Base-by-base conservation (phyloP, 805 yeast species). In the Myxozyma kluyveri region DNA sequence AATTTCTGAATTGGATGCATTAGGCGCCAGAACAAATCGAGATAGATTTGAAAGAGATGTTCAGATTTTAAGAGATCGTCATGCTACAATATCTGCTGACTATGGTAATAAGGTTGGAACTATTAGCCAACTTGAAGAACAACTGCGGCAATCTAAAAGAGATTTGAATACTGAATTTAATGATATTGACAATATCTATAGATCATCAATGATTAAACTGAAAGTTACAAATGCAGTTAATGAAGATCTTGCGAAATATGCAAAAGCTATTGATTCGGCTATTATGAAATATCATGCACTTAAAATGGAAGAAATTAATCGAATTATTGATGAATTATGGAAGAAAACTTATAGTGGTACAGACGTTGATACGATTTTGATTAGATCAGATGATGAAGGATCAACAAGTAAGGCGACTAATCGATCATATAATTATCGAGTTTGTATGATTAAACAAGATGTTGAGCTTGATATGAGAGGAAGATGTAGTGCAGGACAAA, bases 391-490 rank as follows among this genome's bases (percentile, higher is more conserved):
- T 61, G 83, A 82, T 21, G 79, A 79, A 47, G 65, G 70, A 14
- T 69, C 72, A 47, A 6, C 39, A 21, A 6, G 21, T 21, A 21
- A 21, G 35, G 51, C 42, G 26, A 79, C 75, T 2, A 52, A 75
- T 71, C 9, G 59, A 32, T 52, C 61, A 19, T 59, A 59, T 33
- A 59, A 59, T 47, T 59, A 59, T 50, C 52, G 62, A 3, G 62
- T 93, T 18, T 96, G 90, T 21, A 93, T 93, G 99, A 82, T 83
- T 53, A 93, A 93, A 66, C 88, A 86, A 63, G 91, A 86, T 53
- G 86, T 83, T 1, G 98, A 93, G 67, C 72, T 93, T 43, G 99
- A 93, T 65, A 93, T 93, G 99, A 78, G 99, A 56, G 99, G 99
- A 0, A 73, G 99, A 52, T 93, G 99, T 67, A 88, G 96, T 1